phyloP scores from a whole-genome alignment of 805 yeast genomes.

The Candida ficus region DNA sequence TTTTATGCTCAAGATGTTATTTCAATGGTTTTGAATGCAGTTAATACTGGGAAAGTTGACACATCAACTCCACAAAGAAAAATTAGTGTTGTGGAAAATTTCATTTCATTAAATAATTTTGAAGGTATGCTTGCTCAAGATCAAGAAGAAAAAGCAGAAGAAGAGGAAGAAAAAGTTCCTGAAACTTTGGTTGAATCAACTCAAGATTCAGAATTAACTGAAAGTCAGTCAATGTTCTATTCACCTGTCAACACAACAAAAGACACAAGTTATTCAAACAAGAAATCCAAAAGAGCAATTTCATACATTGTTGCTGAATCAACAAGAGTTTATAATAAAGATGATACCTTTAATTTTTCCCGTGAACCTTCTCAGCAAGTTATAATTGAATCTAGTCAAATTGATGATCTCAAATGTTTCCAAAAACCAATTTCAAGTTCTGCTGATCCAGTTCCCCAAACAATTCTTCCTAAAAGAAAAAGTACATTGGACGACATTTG shows the following conservation, averaged over 20 bases:
- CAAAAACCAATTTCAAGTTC: not conserved
- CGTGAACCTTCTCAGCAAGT: conserved; percentile 4
- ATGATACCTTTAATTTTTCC: not conserved
- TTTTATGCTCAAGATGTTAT: conserved; percentile 1
- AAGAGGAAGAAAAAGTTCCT: conserved; percentile 5
- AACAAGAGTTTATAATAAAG: conserved; percentile 4
- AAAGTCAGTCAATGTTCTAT: conserved; percentile 13
- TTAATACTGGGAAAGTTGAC: not conserved
- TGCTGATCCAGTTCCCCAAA: not conserved
- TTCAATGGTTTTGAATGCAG: not conserved
- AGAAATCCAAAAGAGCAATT: conserved; percentile 12
- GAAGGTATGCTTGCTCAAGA: conserved; percentile 5
- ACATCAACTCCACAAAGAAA: conserved; percentile 19
- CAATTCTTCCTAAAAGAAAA: not conserved
- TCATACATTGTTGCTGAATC: conserved; percentile 19
- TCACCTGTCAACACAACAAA: conserved; percentile 17
- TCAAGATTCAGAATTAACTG: conserved; percentile 7
- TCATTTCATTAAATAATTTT: conserved; percentile 20
- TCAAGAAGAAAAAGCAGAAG: conserved; percentile 2
- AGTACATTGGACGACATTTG: conserved; percentile 16
- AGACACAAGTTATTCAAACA: conserved; percentile 16
- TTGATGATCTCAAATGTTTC: not conserved
- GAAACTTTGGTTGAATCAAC: not conserved
- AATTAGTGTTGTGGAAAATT: conserved; percentile 28
- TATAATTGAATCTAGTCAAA: conserved; percentile 7